phyloP scores from a whole-genome alignment of 805 yeast genomes.

The Teunomyces panamensis region DNA sequence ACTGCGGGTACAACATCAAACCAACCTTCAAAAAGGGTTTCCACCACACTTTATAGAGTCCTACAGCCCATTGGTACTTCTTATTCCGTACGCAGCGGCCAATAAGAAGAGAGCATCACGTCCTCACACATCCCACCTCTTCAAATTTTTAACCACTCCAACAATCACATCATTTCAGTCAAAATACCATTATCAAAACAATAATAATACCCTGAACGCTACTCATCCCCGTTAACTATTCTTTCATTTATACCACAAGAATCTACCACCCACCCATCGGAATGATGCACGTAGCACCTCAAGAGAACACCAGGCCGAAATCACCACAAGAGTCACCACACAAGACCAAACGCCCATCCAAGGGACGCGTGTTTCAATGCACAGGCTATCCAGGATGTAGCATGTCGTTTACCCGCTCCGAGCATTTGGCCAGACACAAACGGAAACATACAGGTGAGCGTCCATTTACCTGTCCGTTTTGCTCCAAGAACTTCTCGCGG shows the following conservation, averaged over 20 bases:
- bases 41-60: slow-evolving; percentile 1
- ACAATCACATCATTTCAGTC: not conserved
- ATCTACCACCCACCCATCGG: not conserved
- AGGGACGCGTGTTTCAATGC: slow-evolving; percentile 76
- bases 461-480: slow-evolving; percentile 84
- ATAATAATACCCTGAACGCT: not conserved
- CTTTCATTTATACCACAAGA: too few relatives aligned
- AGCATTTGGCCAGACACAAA: slow-evolving; percentile 88
- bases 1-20: not conserved
- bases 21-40: not conserved
- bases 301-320: not conserved
- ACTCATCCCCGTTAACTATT: not conserved
- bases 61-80: not conserved
- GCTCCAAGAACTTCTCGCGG: slow-evolving; percentile 74
- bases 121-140: too few relatives aligned
- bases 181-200: not conserved
- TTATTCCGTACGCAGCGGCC: too few relatives aligned
- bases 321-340: slow-evolving; percentile 3
- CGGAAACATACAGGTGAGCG: slow-evolving; percentile 94
- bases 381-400: slow-evolving; percentile 80
- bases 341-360: slow-evolving; percentile 34
- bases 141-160: not conserved
- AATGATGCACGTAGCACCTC: not conserved
- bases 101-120: too few relatives aligned
- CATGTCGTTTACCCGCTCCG: slow-evolving; percentile 88